These are phyloP conservation scores for Botryotinia narcissicola DNA, from an alignment of 2,329 filamentous ascomycete species.

Conservation along the genomic window DNA sequence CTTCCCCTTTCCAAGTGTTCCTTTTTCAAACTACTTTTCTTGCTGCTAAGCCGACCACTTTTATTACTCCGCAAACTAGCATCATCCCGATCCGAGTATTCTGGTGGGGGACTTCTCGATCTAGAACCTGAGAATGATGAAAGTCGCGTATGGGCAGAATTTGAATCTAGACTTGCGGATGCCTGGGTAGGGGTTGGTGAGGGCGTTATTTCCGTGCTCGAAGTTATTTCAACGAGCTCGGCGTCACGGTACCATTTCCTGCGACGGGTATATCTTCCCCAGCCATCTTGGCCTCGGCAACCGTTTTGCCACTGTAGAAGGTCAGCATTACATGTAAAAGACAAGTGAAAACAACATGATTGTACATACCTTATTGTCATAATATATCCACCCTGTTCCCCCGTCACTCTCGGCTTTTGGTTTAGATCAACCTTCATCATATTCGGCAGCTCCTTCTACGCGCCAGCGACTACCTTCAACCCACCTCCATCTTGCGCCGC, in stretches of 20 bases:
- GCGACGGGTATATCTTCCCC: conserved; percentile 89
- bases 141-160: conserved; percentile 6
- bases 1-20: conserved; percentile 26
- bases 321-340: conserved; percentile 22
- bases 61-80: conserved; percentile 26
- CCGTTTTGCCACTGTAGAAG: conserved; percentile 77
- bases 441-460: conserved; percentile 70
- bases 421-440: conserved; percentile 44
- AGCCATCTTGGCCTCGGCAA: conserved; percentile 79
- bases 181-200: conserved; percentile 41
- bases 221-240: conserved; percentile 76
- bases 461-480: conserved; percentile 82
- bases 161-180: conserved; percentile 16
- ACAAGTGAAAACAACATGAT: not conserved
- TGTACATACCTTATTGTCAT: conserved; percentile 81
- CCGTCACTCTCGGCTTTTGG: conserved; percentile 41
- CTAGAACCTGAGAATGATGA: conserved; percentile 15
- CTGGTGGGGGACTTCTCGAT: conserved; percentile 22
- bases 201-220: conserved; percentile 45
- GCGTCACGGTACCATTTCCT: conserved; percentile 97
- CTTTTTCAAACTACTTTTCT: conserved; percentile 27
- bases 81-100: conserved; percentile 26
- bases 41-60: conserved; percentile 24
- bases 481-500: conserved; percentile 72
- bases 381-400: conserved; percentile 89